Evolutionary conservation across 2,329 filamentous ascomycete species (phyloP).

Genomic region (Keithomyces neogunnii): DNA sequence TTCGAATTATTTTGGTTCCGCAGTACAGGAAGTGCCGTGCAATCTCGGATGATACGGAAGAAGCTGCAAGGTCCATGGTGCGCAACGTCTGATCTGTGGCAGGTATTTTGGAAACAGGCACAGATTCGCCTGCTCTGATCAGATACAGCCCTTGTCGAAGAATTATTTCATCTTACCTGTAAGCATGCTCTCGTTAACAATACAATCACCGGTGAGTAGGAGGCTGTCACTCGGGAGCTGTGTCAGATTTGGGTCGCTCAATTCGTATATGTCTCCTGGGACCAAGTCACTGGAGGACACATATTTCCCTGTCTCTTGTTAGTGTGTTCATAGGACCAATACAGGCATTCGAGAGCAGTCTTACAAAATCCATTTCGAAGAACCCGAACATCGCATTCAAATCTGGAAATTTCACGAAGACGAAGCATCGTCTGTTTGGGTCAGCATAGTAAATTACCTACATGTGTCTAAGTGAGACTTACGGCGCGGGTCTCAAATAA

Average conservation of each 20-base stretch:
- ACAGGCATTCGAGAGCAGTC: slow-evolving; percentile 17
- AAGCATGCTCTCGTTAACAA: slow-evolving; percentile 98
- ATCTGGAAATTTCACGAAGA: slow-evolving; percentile 82
- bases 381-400: slow-evolving; percentile 92
- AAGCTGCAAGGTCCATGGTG: slow-evolving; percentile 67
- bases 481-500: slow-evolving; percentile 81
- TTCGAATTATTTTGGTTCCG: slow-evolving; percentile 90
- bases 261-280: slow-evolving; percentile 92
- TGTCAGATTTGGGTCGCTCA: slow-evolving; percentile 82
- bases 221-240: slow-evolving; percentile 92
- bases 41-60: slow-evolving; percentile 73
- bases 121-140: slow-evolving; percentile 62
- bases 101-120: slow-evolving; percentile 88
- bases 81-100: slow-evolving; percentile 73
- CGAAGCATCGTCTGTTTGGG: slow-evolving; percentile 70
- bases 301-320: slow-evolving; percentile 55
- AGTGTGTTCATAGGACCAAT: neutral
- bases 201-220: slow-evolving; percentile 86
- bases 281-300: slow-evolving; percentile 82
- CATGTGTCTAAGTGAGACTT: slow-evolving; percentile 21
- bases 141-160: neutral
- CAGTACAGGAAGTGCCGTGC: slow-evolving; percentile 88
- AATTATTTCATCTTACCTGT: slow-evolving; percentile 45
- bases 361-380: slow-evolving; percentile 88
- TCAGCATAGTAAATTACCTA: slow-evolving; percentile 3